Conservation (phyloP, 2,329 filamentous ascomycete species). For the Pestalotiopsis sp. region DNA sequence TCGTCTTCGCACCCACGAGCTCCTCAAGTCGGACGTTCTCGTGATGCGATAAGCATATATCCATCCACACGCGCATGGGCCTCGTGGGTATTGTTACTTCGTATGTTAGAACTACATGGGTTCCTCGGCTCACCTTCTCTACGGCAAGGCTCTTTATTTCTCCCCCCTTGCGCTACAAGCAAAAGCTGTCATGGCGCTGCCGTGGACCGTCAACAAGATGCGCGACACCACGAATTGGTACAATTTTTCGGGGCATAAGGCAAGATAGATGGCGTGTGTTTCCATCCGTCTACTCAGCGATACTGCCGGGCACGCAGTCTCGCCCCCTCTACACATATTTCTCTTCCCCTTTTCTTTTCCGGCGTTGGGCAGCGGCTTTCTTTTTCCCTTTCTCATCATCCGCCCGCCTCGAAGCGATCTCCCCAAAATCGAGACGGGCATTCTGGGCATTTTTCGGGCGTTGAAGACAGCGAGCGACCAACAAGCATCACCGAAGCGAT, state of each 20-base stretch:
- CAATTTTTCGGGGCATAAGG: neutral
- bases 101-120: slow-evolving; percentile 7
- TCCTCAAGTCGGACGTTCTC: slow-evolving; percentile 32
- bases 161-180: neutral
- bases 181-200: neutral
- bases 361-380: neutral
- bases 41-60: slow-evolving; percentile 29
- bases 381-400: neutral
- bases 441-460: neutral
- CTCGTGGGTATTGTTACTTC: neutral
- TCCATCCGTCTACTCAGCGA: too few species aligned
- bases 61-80: neutral
- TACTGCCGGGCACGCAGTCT: neutral
- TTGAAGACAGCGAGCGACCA: neutral
- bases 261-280: too few species aligned
- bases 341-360: neutral
- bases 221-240: neutral
- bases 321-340: neutral
- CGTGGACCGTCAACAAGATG: neutral
- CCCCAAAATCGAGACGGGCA: neutral
- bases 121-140: neutral
- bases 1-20: slow-evolving; percentile 21
- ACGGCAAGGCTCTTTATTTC: neutral
- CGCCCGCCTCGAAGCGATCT: neutral
- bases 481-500: neutral